Evolutionary conservation across 257 asterid genomes (phyloP).

Genomic region (Nicotiana undulata): DNA sequence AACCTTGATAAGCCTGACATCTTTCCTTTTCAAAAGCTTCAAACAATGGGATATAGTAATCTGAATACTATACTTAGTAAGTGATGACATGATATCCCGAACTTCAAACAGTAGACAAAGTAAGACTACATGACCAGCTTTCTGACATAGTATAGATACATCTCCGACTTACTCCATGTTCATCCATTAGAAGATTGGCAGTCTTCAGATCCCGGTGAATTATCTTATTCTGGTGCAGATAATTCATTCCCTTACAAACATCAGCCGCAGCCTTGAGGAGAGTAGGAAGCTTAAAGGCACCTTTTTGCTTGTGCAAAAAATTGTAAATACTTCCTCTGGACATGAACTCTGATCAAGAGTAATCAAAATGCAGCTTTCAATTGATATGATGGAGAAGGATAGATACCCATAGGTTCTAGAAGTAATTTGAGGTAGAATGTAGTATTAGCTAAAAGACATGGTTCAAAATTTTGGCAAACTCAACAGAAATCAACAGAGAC

Average conservation of each 20-base stretch:
- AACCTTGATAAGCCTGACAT: not conserved
- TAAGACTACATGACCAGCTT: not conserved
- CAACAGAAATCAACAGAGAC: not conserved
- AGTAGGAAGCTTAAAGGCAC: slow-evolving; percentile 23
- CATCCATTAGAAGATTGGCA: slow-evolving; percentile 42
- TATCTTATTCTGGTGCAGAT: slow-evolving; percentile 39
- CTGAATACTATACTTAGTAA: not conserved
- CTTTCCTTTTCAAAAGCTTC: not conserved
- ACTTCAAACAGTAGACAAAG: not conserved
- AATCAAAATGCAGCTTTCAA: not conserved
- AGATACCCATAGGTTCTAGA: not conserved
- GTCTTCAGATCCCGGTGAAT: slow-evolving; percentile 40
- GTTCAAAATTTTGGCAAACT: not conserved
- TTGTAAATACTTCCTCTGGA: slow-evolving; percentile 32
- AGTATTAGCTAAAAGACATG: not conserved
- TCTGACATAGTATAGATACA: not conserved
- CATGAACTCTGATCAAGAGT: slow-evolving; percentile 32
- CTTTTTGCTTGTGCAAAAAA: slow-evolving; percentile 29
- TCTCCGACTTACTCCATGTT: slow-evolving; percentile 25
- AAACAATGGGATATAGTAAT: not conserved
- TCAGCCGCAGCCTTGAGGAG: no score
- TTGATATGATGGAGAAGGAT: not conserved
- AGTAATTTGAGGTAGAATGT: not conserved
- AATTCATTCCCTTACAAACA: slow-evolving; percentile 33
- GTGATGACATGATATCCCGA: not conserved